These are phyloP conservation scores for Fusarium duplospermum DNA, from an alignment of 2,329 filamentous ascomycete genomes.

Conservation along the genomic window DNA sequence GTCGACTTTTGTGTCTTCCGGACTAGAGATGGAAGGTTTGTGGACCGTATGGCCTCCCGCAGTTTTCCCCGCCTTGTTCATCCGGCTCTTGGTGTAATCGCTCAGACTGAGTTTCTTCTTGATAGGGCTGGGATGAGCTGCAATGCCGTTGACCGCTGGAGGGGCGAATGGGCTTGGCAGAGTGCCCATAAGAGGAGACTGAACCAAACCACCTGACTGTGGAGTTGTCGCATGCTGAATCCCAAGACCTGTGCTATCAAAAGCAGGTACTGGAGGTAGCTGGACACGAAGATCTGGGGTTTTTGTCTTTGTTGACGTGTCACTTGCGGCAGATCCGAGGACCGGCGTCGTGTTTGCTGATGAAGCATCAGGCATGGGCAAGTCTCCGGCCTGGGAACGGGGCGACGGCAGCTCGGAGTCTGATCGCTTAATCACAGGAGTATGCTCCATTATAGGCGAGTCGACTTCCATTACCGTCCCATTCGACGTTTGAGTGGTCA, in stretches of 20 bases:
- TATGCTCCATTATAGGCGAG: constrained; percentile 50
- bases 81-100: constrained; percentile 71
- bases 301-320: constrained; percentile 49
- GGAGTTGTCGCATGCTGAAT: constrained; percentile 57
- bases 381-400: constrained; percentile 40
- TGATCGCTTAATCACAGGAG: constrained; percentile 30
- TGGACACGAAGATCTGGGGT: constrained; percentile 65
- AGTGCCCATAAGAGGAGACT: constrained; percentile 63
- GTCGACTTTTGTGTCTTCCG: constrained; percentile 53
- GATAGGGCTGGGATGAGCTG: constrained; percentile 66
- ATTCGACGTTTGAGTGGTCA: constrained; percentile 39
- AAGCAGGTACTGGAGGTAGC: constrained; percentile 66
- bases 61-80: constrained; percentile 62
- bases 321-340: constrained; percentile 21
- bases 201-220: constrained; percentile 56
- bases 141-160: constrained; percentile 56
- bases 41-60: constrained; percentile 43
- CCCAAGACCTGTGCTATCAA: constrained; percentile 54
- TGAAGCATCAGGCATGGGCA: constrained; percentile 48
- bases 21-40: constrained; percentile 51
- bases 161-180: constrained; percentile 58
- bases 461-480: constrained; percentile 56
- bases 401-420: constrained; percentile 42
- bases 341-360: constrained; percentile 42
- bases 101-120: constrained; percentile 77